Conservation (phyloP, 192 early-diverging fungal species). For the Phlyctochytrium arcticum region DNA sequence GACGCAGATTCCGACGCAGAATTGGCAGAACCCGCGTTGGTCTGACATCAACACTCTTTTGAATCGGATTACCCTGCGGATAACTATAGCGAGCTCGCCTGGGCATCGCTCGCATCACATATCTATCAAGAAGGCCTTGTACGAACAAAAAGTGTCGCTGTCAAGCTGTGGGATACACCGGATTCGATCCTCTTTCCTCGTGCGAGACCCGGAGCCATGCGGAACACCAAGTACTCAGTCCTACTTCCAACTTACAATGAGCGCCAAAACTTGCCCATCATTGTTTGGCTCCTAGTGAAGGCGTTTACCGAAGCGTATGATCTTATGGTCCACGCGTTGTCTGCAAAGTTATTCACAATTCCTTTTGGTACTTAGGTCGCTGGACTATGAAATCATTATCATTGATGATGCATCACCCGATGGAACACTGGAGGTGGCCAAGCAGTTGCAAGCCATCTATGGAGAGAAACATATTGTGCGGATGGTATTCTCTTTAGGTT, state of each 20-base stretch:
- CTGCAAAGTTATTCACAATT: background rate
- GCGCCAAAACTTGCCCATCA: conserved; percentile 93
- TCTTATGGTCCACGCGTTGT: background rate
- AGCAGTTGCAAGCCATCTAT: conserved; percentile 80
- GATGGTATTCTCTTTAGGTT: background rate
- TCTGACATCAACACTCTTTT: no score
- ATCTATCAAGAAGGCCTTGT: no score
- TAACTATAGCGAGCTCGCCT: no score
- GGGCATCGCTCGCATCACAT: no score
- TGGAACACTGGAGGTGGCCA: conserved; percentile 90
- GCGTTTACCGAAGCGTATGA: conserved; percentile 67
- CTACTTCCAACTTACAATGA: conserved; percentile 99
- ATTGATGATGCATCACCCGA: conserved; percentile 96
- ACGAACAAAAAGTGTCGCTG: no score
- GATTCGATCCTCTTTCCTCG: no score
- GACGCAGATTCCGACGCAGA: no score
- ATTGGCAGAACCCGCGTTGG: no score
- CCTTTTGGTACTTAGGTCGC: conserved; percentile 42
- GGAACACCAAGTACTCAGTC: conserved; percentile 73
- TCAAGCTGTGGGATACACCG: no score
- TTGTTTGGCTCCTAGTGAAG: conserved; percentile 86
- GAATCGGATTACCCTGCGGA: no score
- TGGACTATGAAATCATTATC: conserved; percentile 96
- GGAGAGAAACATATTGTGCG: conserved; percentile 83
- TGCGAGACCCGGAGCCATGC: no score